Conservation (phyloP, 2,329 filamentous ascomycete species). For the Aphanocladium album region DNA sequence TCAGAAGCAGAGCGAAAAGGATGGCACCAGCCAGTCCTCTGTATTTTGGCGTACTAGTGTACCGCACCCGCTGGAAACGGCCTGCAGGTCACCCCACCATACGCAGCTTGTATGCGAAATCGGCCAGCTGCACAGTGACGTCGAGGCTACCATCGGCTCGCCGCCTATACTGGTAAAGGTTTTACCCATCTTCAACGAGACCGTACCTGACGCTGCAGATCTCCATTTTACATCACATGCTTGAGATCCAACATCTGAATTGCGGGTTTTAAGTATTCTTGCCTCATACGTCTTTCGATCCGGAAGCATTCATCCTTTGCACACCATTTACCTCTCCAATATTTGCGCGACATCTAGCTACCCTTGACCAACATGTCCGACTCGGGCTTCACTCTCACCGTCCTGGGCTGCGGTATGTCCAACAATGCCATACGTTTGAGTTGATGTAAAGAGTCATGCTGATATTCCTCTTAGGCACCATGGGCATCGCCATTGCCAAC, state of each 20-base stretch:
- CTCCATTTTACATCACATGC: slow-evolving; percentile 15
- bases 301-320: not conserved
- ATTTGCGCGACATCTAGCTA: slow-evolving; percentile 1
- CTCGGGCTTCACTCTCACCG: slow-evolving; percentile 60
- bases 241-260: not conserved
- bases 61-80: not conserved
- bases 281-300: not conserved
- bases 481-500: slow-evolving; percentile 79
- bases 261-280: not conserved
- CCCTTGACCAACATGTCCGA: slow-evolving; percentile 12
- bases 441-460: slow-evolving; percentile 7
- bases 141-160: slow-evolving; percentile 1
- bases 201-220: slow-evolving; percentile 3
- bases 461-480: slow-evolving; percentile 53
- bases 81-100: not conserved
- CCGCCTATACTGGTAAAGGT: not conserved
- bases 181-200: slow-evolving; percentile 11
- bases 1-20: slow-evolving; percentile 1
- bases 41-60: not conserved
- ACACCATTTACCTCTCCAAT: slow-evolving; percentile 1
- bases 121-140: slow-evolving; percentile 3
- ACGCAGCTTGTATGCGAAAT: slow-evolving; percentile 1
- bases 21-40: not conserved
- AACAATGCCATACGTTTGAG: not conserved
- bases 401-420: slow-evolving; percentile 72